Conservation (phyloP, 768 basidiomycete genomes). For the Polyporus arcularius region DNA sequence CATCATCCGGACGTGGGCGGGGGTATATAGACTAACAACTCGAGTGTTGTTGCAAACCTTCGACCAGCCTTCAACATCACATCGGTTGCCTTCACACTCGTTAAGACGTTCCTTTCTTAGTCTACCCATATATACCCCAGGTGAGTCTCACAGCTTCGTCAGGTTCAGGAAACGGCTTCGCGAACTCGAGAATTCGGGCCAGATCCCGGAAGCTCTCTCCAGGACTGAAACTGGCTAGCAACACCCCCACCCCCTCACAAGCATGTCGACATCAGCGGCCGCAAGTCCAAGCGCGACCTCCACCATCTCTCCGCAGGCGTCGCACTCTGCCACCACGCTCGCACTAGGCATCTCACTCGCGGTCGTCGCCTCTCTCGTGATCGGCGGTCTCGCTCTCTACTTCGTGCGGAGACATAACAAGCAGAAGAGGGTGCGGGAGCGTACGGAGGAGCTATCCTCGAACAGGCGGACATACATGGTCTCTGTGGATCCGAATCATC, state of each 20-base stretch:
- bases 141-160: not conserved
- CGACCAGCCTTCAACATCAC: conserved; percentile 2
- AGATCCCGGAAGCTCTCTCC: not conserved
- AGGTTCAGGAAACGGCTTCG: not conserved
- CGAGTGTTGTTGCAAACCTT: not conserved
- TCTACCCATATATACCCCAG: not conserved
- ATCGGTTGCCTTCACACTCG: conserved; percentile 1
- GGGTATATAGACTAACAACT: not conserved
- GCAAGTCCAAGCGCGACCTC: conserved; percentile 1
- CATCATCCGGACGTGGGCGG: conserved; percentile 9
- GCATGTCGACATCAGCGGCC: conserved; percentile 13
- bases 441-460: conserved; percentile 6
- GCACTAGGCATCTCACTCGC: conserved; percentile 20
- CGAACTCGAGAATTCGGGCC: not conserved
- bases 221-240: conserved; percentile 1
- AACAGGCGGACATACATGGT: conserved; percentile 19
- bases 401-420: conserved; percentile 12
- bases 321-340: conserved; percentile 12
- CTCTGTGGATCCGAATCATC: conserved; percentile 15
- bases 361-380: conserved; percentile 9
- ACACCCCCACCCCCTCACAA: not conserved
- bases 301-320: not conserved
- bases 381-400: conserved; percentile 14
- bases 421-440: conserved; percentile 1
- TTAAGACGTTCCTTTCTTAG: conserved; percentile 1